phyloP scores from a whole-genome alignment of 257 asterid species.

The Oldenlandia corymbosa region DNA sequence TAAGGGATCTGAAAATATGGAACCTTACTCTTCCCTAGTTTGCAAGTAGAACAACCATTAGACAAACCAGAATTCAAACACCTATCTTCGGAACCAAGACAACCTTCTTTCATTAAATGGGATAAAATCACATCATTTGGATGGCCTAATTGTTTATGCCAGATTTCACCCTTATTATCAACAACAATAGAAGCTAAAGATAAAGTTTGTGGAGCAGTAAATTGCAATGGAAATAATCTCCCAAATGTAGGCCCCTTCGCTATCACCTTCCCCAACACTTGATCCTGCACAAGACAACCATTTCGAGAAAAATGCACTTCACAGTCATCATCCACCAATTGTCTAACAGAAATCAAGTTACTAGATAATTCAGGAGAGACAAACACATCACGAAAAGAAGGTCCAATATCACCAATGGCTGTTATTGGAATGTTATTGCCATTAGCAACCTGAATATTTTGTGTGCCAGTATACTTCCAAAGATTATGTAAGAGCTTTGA shows the following conservation, averaged over 20 bases:
- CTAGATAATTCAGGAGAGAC: not conserved
- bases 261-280: too few species aligned
- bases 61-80: not conserved
- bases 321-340: not conserved
- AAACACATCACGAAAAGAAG: not conserved
- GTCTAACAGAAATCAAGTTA: not conserved
- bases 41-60: conserved; percentile 11
- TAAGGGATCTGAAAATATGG: not conserved
- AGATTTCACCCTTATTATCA: not conserved
- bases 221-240: not conserved
- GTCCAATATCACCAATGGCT: not conserved
- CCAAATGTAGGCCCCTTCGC: too few species aligned
- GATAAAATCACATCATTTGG: conserved; percentile 1
- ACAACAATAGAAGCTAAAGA: too few species aligned
- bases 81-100: not conserved
- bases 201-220: not conserved
- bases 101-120: conserved; percentile 5
- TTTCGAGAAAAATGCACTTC: not conserved
- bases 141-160: conserved; percentile 11
- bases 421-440: not conserved
- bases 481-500: not conserved
- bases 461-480: conserved; percentile 1
- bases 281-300: conserved; percentile 7
- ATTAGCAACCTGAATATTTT: conserved; percentile 2
- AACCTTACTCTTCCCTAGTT: not conserved